Base-by-base conservation (phyloP, 768 basidiomycete genomes). In the Leccinum imitatum region DNA sequence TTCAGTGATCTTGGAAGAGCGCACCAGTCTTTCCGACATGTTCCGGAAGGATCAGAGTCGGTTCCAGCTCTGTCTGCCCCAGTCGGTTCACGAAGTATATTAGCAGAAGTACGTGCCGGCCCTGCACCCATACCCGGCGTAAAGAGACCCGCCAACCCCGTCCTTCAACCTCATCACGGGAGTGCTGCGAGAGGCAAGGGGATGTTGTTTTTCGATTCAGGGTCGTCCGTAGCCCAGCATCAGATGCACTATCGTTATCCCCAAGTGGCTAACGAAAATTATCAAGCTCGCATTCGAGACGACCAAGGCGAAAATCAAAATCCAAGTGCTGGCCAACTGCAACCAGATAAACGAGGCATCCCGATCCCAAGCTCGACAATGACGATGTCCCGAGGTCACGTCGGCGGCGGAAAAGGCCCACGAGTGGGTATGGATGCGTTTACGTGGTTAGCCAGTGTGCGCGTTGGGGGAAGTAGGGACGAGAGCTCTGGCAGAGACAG, bases 371-470 rank as follows among this genome's bases (percentile, higher is more conserved):
- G 19, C 67, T 71, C 55, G 10, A 68, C 71, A 1, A 75, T 66
- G 69, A 80, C 76, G 3, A 83, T 83, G 82, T 79, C 77, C 11
- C 75, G 81, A 15, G 81, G 82, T 4, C 68, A 78, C 47, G 76
- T 54, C 9, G 63, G 79, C 9, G 81, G 83, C 2, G 82, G 80
- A 8, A 84, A 81, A 63, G 75, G 77, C 25, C 76, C 80, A 13
- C 76, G 79, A 48, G 81, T 90, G 71, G 87, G 91, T 48, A 83
- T 93, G 77, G 87, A 91, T 50, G 78, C 85, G 6, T 75, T 89
- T 44, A 79, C 83, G 3, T 93, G 92, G 91, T 68, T 92, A 54
- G 81, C 86, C 14, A 89, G 80, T 62, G 86, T 93, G 53, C 88
- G 85, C 62, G 85, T 89, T n/a, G 81, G 83, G 8, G 78, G 78